Evolutionary conservation across 495 filamentous ascomycete genomes (phyloP).

Genomic region (Aspergillus homomorphus): DNA sequence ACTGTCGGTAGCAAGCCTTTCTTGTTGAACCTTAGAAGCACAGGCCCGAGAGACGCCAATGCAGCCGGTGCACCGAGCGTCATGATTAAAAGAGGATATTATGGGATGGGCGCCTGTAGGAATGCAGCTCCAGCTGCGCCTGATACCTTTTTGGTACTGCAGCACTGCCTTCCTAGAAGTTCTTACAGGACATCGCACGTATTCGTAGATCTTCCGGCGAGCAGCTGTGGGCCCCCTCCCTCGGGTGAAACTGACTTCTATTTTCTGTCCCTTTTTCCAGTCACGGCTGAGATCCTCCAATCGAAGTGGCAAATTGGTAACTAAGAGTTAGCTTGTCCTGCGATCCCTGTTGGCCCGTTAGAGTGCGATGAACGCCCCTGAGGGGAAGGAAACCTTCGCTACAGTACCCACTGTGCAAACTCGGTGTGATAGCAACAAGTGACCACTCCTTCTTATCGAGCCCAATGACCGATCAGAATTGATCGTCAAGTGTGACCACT

Average conservation of each 20-base stretch:
- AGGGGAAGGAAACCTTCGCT: too few relatives aligned
- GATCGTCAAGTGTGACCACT: background rate
- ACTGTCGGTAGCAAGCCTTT: background rate
- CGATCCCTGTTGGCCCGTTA: background rate
- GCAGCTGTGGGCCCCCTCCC: background rate
- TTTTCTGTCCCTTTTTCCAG: too few relatives aligned
- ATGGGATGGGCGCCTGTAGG: background rate
- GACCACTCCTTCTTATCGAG: background rate
- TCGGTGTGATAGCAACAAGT: background rate
- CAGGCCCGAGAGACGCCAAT: slow-evolving; percentile 9
- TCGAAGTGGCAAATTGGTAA: too few relatives aligned
- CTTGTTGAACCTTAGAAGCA: background rate
- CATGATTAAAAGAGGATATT: slow-evolving; percentile 9
- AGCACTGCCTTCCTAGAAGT: too few relatives aligned
- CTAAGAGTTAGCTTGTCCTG: background rate
- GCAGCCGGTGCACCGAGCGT: slow-evolving; percentile 3
- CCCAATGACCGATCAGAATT: background rate
- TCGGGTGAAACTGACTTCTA: too few relatives aligned
- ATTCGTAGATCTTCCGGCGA: background rate
- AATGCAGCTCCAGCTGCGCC: background rate
- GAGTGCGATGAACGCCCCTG: too few relatives aligned
- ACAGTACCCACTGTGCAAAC: too few relatives aligned
- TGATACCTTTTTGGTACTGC: too few relatives aligned
- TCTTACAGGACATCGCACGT: background rate
- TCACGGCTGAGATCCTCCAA: too few relatives aligned